A percentile compares a stretch with the other conserved stretches of the same genome.
phyloP scores from a whole-genome alignment of 305 asterid species.

The Fraxinus xanthoxyloides region DNA sequence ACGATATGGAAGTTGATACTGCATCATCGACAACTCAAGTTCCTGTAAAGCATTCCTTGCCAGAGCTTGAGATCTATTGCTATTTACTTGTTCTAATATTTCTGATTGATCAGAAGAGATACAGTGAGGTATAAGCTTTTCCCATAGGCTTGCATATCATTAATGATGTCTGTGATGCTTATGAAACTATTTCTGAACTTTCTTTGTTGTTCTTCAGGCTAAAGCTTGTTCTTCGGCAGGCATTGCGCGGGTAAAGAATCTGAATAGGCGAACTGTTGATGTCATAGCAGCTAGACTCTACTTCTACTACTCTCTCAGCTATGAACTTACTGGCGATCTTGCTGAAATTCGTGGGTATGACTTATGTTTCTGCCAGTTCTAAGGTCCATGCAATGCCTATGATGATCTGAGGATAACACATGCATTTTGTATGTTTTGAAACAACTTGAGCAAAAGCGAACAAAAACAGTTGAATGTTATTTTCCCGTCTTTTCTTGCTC shows the following conservation, averaged over 20 bases:
- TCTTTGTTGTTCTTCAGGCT: conserved; percentile 46
- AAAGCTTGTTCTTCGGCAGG: conserved; percentile 80
- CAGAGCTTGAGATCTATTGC: conserved; percentile 63
- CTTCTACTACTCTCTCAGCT: conserved; percentile 76
- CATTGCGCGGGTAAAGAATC: conserved; percentile 69
- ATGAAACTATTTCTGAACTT: neutral
- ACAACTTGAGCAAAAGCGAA: neutral
- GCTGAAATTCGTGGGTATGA: conserved; percentile 84
- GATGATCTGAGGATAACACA: neutral
- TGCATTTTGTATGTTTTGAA: neutral
- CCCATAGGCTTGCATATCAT: neutral
- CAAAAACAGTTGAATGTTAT: neutral
- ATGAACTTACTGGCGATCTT: conserved; percentile 77
- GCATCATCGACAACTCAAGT: conserved; percentile 54
- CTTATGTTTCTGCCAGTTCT: conserved; percentile 3
- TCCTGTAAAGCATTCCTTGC: conserved; percentile 30
- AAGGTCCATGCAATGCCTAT: neutral
- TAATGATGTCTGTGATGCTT: neutral
- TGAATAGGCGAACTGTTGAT: conserved; percentile 74
- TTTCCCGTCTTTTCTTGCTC: neutral
- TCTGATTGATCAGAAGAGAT: conserved; percentile 25
- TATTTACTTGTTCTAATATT: conserved; percentile 20
- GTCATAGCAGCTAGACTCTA: conserved; percentile 77
- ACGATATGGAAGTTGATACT: conserved; percentile 79
- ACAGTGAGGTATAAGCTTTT: conserved; percentile 19